phyloP scores from a whole-genome alignment of 352 stramenopile species.

The Pythium phragmitis region DNA sequence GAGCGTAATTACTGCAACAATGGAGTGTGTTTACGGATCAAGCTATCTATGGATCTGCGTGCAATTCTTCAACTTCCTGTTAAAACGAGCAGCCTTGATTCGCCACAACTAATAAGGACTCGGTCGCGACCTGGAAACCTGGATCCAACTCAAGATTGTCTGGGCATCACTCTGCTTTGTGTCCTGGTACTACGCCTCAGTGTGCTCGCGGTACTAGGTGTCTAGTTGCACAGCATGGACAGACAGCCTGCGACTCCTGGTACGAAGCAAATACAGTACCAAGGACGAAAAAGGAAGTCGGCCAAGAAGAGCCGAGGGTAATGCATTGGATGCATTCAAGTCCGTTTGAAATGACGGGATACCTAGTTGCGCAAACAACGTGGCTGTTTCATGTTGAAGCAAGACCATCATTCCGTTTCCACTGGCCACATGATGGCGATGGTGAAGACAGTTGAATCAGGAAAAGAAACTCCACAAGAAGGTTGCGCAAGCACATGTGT shows the following conservation, averaged over 20 bases:
- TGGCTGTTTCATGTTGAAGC: conserved; percentile 6
- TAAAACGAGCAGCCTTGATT: neutral
- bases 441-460: too few relatives aligned
- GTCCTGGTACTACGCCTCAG: conserved; percentile 35
- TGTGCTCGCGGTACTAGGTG: conserved; percentile 51
- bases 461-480: too few relatives aligned
- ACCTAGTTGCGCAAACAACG: conserved; percentile 5
- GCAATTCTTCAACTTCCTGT: neutral
- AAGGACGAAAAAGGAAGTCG: too few relatives aligned
- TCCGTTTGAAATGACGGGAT: neutral
- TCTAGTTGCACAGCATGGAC: conserved; percentile 32
- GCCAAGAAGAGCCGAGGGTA: too few relatives aligned
- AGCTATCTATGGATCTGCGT: conserved; percentile 2
- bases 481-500: too few relatives aligned
- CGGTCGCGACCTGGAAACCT: conserved; percentile 63
- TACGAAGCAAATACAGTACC: too few relatives aligned
- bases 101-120: conserved; percentile 6
- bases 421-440: too few relatives aligned
- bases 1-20: too few relatives aligned
- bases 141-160: conserved; percentile 66
- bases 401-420: conserved; percentile 4
- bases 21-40: too few relatives aligned
- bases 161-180: conserved; percentile 50
- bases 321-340: too few relatives aligned
- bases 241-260: too few relatives aligned